Conservation (phyloP, 2,329 filamentous ascomycete species). For the Cercospora beticola region DNA sequence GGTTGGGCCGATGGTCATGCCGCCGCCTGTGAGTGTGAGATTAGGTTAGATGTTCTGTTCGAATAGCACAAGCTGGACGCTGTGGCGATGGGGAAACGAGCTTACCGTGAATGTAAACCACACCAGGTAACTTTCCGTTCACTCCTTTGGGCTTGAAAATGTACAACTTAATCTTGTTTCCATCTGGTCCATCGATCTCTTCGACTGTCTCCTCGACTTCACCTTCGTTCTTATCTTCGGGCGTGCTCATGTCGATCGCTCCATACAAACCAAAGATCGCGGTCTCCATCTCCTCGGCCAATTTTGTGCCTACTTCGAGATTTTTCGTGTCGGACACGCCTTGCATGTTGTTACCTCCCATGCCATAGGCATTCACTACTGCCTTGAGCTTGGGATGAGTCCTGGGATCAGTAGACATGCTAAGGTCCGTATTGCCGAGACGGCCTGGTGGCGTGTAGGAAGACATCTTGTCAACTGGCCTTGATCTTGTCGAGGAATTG, state of each 20-base stretch:
- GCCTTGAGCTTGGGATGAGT: constrained; percentile 25
- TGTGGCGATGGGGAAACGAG: constrained; percentile 2
- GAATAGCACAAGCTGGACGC: too few species aligned
- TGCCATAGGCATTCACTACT: constrained; percentile 2
- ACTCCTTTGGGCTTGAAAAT: constrained; percentile 18
- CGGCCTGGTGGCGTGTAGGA: constrained; percentile 27
- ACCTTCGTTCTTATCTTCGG: constrained; percentile 20
- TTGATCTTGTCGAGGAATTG: neutral
- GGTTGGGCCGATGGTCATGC: constrained; percentile 30
- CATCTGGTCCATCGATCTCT: constrained; percentile 25
- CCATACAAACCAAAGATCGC: constrained; percentile 5
- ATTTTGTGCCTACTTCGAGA: neutral
- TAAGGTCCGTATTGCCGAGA: constrained; percentile 26
- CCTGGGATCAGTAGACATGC: constrained; percentile 25
- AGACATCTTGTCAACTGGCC: neutral
- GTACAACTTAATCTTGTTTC: constrained; percentile 26
- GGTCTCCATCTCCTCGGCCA: neutral
- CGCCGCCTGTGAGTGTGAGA: constrained; percentile 21
- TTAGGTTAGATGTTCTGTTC: too few species aligned
- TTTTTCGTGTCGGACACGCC: neutral
- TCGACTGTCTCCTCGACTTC: constrained; percentile 11
- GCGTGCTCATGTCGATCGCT: constrained; percentile 8
- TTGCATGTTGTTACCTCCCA: constrained; percentile 10
- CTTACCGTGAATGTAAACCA: constrained; percentile 32
- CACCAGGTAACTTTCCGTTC: constrained; percentile 22